Evolutionary conservation across 2,329 filamentous ascomycete genomes (phyloP), one percentile per base, ranked within the genome.

Genomic region (Teratosphaeria nubilosa): DNA sequence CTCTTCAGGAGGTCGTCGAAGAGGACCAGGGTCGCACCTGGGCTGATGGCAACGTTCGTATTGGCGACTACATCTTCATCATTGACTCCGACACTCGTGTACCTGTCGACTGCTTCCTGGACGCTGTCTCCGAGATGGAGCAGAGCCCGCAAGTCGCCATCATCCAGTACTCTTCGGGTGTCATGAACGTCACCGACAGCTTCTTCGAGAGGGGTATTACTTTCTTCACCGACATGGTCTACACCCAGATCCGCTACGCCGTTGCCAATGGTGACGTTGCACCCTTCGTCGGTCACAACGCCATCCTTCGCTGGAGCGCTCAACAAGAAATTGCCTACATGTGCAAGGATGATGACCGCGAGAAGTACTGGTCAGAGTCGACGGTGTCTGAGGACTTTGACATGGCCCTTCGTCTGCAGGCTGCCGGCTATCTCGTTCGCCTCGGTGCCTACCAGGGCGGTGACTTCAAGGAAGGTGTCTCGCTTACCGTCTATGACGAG

Each of bases 381-480:
- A 87, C 90, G 69, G 87, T 91, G 60, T 90, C 86, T 2, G 87
- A 91, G 69, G 87, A 91, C 71, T 90, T 91, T 68, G 87, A 90
- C 66, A 90, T 91, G 86, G 86, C 87, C 27, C 82, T 90, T 24
- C 86, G 87, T 64, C 80, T 91, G 22, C 87, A 90, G 71, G 84
- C 83, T 63, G 82, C 77, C 62, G 86, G 86, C 30, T 90, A 90
- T 72, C 84, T 86, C 62, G 86, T 89, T 64, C 85, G 87, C 31
- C 78, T 90, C 25, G 86, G 84, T 9, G 83, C 85, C 22, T 91
- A 87, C 80, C 84, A 85, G 6, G 85, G 85, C 41, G 83, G 86
- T n/a, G 87, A 85, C 54, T 91, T 90, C 78, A 86, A 90, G 70
- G 88, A 92, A 70, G 88, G 89, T 63, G 88, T 92, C 56, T 91